A percentile compares a stretch with the other conserved stretches of the same genome.
Conservation (phyloP, 1,284 basidiomycete species). For the Fomes fomentarius region DNA sequence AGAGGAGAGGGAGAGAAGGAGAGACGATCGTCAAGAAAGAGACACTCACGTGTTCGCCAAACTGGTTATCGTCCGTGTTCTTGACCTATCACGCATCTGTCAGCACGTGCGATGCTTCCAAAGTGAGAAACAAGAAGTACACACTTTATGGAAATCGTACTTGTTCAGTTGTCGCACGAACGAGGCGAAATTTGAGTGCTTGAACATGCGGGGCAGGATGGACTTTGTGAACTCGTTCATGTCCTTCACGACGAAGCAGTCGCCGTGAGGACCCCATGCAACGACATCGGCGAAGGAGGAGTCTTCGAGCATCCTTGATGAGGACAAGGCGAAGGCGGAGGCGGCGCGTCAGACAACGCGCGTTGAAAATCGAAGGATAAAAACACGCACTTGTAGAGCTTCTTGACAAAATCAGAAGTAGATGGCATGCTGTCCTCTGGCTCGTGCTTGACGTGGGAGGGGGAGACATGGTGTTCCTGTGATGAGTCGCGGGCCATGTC, state of each 20-base stretch:
- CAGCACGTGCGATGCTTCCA: conserved; percentile 2
- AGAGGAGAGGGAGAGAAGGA: too few relatives aligned
- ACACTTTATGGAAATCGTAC: conserved; percentile 96
- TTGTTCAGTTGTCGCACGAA: conserved; percentile 97
- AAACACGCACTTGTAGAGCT: conserved; percentile 83
- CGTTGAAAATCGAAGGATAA: conserved; percentile 11
- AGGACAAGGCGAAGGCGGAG: conserved; percentile 4
- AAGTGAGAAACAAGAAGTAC: conserved; percentile 17
- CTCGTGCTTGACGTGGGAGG: conserved; percentile 35
- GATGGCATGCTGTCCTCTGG: conserved; percentile 69
- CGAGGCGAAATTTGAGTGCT: conserved; percentile 95
- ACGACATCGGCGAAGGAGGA: conserved; percentile 75
- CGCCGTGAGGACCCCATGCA: conserved; percentile 85
- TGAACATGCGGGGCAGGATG: conserved; percentile 93
- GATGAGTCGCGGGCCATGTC: conserved; percentile 28
- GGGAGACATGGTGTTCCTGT: conserved; percentile 23
- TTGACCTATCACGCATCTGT: conserved; percentile 52
- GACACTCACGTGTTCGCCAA: conserved; percentile 73
- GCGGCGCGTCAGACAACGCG: conserved; percentile 7
- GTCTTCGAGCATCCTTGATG: conserved; percentile 86
- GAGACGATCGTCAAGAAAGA: too few relatives aligned
- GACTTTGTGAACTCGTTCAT: conserved; percentile 98
- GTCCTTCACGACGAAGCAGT: conserved; percentile 96
- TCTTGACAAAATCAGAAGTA: conserved; percentile 93
- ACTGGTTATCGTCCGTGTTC: conserved; percentile 78